These are phyloP conservation scores for Apiospora koreana DNA, from an alignment of 2,329 filamentous ascomycete genomes.

Conservation along the genomic window DNA sequence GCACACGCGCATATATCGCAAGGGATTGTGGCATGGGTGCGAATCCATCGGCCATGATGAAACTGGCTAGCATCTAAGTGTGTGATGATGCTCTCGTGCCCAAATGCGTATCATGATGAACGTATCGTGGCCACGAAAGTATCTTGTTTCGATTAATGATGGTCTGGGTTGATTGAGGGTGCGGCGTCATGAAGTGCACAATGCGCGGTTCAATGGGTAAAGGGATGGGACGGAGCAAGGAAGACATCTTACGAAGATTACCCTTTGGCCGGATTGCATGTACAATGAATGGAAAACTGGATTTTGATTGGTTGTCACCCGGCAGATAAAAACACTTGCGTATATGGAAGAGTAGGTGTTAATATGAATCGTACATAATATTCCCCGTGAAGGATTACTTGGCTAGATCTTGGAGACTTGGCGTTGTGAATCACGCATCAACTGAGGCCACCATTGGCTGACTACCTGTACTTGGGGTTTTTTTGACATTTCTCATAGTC, in stretches of 20 bases:
- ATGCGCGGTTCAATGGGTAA: neutral
- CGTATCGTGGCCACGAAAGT: neutral
- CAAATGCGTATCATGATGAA: neutral
- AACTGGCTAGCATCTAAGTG: neutral
- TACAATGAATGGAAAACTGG: slow-evolving; percentile 9
- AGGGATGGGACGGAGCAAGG: neutral
- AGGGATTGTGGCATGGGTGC: neutral
- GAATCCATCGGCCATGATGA: neutral
- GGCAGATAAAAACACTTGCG: slow-evolving; percentile 19
- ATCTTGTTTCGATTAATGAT: slow-evolving; percentile 3
- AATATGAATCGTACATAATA: slow-evolving; percentile 24
- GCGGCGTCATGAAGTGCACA: neutral
- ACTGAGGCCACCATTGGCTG: neutral
- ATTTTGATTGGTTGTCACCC: neutral
- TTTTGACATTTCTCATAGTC: no score
- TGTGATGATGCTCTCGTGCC: neutral
- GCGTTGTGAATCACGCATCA: neutral
- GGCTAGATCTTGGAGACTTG: neutral
- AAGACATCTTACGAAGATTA: slow-evolving; percentile 4
- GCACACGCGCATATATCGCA: neutral
- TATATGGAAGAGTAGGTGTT: slow-evolving; percentile 16
- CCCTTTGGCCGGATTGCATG: neutral
- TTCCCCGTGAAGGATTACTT: slow-evolving; percentile 11
- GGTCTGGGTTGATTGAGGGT: neutral
- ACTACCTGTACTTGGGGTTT: no score